Evolutionary conservation across 768 basidiomycete genomes (phyloP).

Genomic region (Boletus pseudo-olivaceus): DNA sequence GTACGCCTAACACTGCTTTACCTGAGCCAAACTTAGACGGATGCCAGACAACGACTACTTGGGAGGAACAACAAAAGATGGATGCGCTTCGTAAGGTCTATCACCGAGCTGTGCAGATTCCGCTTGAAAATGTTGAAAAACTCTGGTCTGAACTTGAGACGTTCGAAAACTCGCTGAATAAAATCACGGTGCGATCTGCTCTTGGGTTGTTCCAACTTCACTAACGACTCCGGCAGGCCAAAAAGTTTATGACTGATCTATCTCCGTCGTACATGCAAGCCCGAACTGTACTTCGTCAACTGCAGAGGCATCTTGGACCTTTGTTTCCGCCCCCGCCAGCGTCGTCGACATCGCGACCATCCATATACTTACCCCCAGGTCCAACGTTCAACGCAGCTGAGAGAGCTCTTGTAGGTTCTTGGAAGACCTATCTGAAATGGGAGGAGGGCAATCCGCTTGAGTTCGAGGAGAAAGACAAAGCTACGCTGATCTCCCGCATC

Average conservation of each 20-base stretch:
- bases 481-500: conserved; percentile 63
- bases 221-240: conserved; percentile 52
- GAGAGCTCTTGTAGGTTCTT: conserved; percentile 71
- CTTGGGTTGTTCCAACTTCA: background rate
- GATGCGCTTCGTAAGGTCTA: conserved; percentile 89
- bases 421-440: conserved; percentile 94
- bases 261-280: conserved; percentile 95
- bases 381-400: conserved; percentile 75
- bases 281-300: conserved; percentile 78
- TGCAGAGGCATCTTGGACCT: conserved; percentile 63
- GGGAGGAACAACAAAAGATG: conserved; percentile 97
- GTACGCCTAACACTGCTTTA: conserved; percentile 39
- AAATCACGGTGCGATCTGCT: conserved; percentile 60
- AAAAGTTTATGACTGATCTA: conserved; percentile 93
- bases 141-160: conserved; percentile 93
- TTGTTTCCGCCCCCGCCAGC: conserved; percentile 53
- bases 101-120: conserved; percentile 91
- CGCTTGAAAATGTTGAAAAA: conserved; percentile 86
- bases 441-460: conserved; percentile 94
- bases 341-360: conserved; percentile 37
- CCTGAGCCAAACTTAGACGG: conserved; percentile 1
- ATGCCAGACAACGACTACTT: conserved; percentile 67
- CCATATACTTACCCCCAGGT: conserved; percentile 60
- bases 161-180: conserved; percentile 87
- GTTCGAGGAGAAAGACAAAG: conserved; percentile 79